These are phyloP conservation scores for Zea mays DNA, from an alignment of 176 grass and related monocot species.

Conservation along the genomic window DNA sequence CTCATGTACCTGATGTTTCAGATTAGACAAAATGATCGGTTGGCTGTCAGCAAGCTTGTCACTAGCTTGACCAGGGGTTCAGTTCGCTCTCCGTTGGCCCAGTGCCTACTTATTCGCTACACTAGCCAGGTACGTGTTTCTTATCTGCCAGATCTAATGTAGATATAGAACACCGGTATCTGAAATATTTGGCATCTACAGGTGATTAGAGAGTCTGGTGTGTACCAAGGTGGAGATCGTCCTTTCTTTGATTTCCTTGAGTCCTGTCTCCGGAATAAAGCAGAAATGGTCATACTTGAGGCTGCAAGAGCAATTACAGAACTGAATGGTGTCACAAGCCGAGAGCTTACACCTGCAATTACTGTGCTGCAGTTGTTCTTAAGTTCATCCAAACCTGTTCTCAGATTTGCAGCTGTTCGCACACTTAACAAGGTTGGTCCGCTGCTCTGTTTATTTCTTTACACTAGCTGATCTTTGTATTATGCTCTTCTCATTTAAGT, in stretches of 20 bases:
- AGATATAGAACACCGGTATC: not conserved
- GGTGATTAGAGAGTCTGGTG: constrained; percentile 86
- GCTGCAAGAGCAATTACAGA: constrained; percentile 96
- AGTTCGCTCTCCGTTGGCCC: constrained; percentile 88
- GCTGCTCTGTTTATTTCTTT: not conserved
- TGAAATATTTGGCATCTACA: constrained; percentile 40
- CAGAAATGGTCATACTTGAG: constrained; percentile 99
- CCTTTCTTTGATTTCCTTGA: constrained; percentile 97
- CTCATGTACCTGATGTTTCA: constrained; percentile 41
- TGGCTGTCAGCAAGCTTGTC: constrained; percentile 95
- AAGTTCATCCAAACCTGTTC: constrained; percentile 99
- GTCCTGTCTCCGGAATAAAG: constrained; percentile 90
- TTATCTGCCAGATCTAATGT: constrained; percentile 34
- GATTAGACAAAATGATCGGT: constrained; percentile 96
- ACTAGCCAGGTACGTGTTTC: constrained; percentile 75
- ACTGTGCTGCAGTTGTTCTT: constrained; percentile 95
- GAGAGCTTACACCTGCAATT: constrained; percentile 95
- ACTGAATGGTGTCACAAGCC: constrained; percentile 87
- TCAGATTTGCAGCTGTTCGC: constrained; percentile 91
- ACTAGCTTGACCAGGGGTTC: constrained; percentile 94
- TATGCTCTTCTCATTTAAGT: not conserved
- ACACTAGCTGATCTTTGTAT: not conserved
- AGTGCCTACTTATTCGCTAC: constrained; percentile 93
- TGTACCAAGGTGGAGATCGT: constrained; percentile 81
- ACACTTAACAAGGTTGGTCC: constrained; percentile 86